Percentiles rank a stretch among this genome's conserved stretches.
phyloP scores from a whole-genome alignment of 192 early-diverging fungal genomes.

The Rhizophagus sp. region DNA sequence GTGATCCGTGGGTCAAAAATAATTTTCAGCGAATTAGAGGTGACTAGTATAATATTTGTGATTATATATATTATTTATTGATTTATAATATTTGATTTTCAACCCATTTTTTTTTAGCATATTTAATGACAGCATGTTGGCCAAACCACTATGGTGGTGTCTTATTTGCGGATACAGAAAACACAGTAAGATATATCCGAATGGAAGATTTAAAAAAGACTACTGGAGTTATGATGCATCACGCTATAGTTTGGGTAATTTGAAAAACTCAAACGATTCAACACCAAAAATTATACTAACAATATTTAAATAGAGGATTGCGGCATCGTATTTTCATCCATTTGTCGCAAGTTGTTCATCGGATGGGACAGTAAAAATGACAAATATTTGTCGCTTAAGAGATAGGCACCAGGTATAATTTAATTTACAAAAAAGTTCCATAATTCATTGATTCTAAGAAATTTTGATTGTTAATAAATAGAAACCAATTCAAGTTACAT shows the following conservation, averaged over 20 bases:
- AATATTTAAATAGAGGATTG: constrained; percentile 3
- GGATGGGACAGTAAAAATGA: constrained; percentile 22
- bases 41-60: neutral
- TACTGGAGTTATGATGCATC: constrained; percentile 23
- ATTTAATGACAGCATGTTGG: constrained; percentile 18
- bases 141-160: constrained; percentile 23
- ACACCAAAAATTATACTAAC: neutral
- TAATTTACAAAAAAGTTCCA: neutral
- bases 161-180: constrained; percentile 23
- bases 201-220: constrained; percentile 31
- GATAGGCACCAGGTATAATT: constrained; percentile 17
- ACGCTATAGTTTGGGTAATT: constrained; percentile 20
- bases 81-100: neutral
- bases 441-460: neutral
- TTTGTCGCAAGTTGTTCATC: constrained; percentile 29
- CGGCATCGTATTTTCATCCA: constrained; percentile 24
- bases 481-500: constrained; percentile 30
- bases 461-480: neutral
- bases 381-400: constrained; percentile 31
- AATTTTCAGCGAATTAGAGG: constrained; percentile 18
- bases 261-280: neutral
- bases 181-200: constrained; percentile 20
- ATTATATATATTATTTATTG: neutral
- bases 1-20: constrained; percentile 30
- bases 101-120: neutral